Evolutionary conservation across 805 yeast species (phyloP).

Genomic region (Lachancea fermentati): DNA sequence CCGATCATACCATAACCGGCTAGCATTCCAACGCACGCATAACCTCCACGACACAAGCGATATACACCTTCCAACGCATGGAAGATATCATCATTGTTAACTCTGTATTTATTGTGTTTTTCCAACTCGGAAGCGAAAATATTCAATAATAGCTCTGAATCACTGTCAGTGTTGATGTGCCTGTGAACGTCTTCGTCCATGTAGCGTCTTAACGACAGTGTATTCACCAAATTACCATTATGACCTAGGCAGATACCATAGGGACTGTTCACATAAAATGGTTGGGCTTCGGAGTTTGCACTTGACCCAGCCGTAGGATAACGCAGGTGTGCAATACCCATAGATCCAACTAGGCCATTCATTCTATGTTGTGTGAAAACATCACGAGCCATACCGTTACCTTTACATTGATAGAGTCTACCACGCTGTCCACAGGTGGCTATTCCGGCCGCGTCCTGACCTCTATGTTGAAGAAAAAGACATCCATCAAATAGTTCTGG

Average conservation of each 20-base stretch:
- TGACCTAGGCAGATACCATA: slow-evolving; percentile 89
- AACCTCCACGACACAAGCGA: slow-evolving; percentile 86
- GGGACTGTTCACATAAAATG: slow-evolving; percentile 95
- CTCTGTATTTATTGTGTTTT: slow-evolving; percentile 86
- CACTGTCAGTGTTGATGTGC: slow-evolving; percentile 95
- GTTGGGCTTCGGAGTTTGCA: slow-evolving; percentile 96
- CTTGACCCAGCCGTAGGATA: slow-evolving; percentile 97
- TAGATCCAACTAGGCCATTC: slow-evolving; percentile 76
- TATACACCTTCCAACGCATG: slow-evolving; percentile 80
- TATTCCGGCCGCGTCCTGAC: slow-evolving; percentile 99
- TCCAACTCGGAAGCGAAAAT: slow-evolving; percentile 90
- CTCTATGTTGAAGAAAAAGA: slow-evolving; percentile 90
- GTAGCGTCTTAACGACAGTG: slow-evolving; percentile 65
- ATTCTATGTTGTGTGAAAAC: slow-evolving; percentile 85
- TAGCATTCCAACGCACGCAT: slow-evolving; percentile 89
- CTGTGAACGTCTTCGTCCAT: slow-evolving; percentile 93
- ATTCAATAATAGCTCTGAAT: slow-evolving; percentile 84
- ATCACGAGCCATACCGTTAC: slow-evolving; percentile 97
- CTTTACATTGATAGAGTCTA: slow-evolving; percentile 93
- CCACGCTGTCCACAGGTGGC: slow-evolving; percentile 94
- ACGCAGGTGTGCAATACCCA: slow-evolving; percentile 93
- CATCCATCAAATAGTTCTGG: slow-evolving; percentile 91
- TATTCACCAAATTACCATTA: slow-evolving; percentile 92
- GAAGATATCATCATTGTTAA: slow-evolving; percentile 84
- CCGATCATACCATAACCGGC: slow-evolving; percentile 96